Percentiles rank a stretch among this genome's conserved stretches.
Evolutionary conservation across 306 rosid genomes (phyloP).

Genomic region (Oxytropis ochrocephala): DNA sequence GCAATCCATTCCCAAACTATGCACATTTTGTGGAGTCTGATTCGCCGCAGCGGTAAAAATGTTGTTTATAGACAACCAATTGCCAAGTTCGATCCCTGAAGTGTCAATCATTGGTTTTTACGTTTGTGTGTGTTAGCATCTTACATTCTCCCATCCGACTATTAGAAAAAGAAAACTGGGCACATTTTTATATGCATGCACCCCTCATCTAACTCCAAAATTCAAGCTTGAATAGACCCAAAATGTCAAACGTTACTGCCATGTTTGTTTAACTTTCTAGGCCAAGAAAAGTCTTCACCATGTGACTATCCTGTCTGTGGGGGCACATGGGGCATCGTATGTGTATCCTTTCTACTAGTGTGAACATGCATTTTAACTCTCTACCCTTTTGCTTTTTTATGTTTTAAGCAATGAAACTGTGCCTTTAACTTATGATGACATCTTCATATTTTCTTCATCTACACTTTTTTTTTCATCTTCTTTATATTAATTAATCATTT

Average conservation of each 20-base stretch:
- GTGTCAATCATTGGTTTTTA: too few relatives aligned
- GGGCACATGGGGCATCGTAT: slow-evolving; percentile 27
- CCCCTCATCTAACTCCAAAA: not conserved
- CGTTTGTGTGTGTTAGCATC: too few relatives aligned
- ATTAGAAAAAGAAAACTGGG: too few relatives aligned
- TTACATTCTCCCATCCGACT: too few relatives aligned
- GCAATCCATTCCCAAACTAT: too few relatives aligned
- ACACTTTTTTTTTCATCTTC: not conserved
- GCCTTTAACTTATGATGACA: not conserved
- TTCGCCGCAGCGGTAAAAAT: too few relatives aligned
- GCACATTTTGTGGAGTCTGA: too few relatives aligned
- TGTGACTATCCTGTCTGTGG: slow-evolving; percentile 34
- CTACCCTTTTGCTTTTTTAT: not conserved
- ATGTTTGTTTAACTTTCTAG: slow-evolving; percentile 17
- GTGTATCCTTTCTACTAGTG: slow-evolving; percentile 10
- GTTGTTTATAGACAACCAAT: too few relatives aligned
- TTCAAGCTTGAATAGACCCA: not conserved
- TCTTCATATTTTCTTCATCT: not conserved
- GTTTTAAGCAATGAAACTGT: slow-evolving; percentile 7
- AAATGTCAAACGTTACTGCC: slow-evolving; percentile 22
- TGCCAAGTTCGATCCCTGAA: too few relatives aligned
- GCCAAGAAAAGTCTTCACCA: slow-evolving; percentile 26
- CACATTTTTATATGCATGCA: not conserved
- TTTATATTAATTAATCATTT: not conserved
- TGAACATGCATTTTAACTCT: slow-evolving; percentile 5